Percentiles rank a stretch among this genome's conserved stretches.
These are phyloP conservation scores for Prinsepia uniflora DNA, from an alignment of 306 rosid genomes.

Conservation along the genomic window DNA sequence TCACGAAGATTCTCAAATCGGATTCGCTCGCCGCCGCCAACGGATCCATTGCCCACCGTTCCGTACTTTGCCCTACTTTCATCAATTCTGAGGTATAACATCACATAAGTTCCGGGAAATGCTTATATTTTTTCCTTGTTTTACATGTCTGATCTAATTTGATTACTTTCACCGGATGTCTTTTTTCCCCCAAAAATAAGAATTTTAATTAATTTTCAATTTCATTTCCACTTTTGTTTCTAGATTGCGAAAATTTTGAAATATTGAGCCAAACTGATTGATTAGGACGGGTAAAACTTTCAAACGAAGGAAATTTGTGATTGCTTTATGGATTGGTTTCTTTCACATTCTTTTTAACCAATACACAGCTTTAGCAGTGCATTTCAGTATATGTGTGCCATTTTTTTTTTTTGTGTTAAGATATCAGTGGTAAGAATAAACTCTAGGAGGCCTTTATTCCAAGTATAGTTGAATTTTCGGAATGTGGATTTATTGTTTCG, in stretches of 20 bases:
- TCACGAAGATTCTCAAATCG: slow-evolving; percentile 41
- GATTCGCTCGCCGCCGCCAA: slow-evolving; percentile 29
- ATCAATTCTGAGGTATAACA: slow-evolving; percentile 38
- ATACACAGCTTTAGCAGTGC: neutral
- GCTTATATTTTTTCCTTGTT: neutral
- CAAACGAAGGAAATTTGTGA: neutral
- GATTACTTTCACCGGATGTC: neutral
- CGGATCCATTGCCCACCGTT: slow-evolving; percentile 40
- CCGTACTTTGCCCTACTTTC: slow-evolving; percentile 34
- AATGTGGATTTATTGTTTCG: slow-evolving; percentile 15
- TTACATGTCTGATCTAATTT: neutral
- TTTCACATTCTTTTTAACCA: neutral
- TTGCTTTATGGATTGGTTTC: neutral
- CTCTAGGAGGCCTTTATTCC: neutral
- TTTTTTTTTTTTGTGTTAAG: neutral
- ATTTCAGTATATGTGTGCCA: neutral
- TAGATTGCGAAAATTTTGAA: neutral
- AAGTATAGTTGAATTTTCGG: neutral
- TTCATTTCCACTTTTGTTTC: neutral
- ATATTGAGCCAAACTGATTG: neutral
- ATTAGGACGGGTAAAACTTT: neutral
- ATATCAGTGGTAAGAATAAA: neutral
- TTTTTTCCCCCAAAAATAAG: neutral
- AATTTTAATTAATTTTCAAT: neutral
- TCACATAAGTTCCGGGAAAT: neutral